Percentiles rank a stretch among this genome's conserved stretches.
phyloP scores from a whole-genome alignment of 2,329 filamentous ascomycete species.

The Botrytis porri region DNA sequence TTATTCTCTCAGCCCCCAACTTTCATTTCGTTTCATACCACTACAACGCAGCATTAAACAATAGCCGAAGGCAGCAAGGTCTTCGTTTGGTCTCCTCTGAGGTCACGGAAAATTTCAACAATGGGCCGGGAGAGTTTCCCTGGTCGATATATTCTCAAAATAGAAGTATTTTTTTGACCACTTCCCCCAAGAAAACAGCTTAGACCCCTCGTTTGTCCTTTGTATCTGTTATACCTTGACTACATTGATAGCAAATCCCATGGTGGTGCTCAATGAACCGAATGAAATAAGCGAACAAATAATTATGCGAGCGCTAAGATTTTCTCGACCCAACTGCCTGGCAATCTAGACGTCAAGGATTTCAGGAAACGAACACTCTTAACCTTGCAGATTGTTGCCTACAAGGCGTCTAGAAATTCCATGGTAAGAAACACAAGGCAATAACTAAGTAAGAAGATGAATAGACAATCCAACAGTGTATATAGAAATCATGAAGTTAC shows the following conservation, averaged over 20 bases:
- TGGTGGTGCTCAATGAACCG: neutral
- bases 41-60: neutral
- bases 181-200: neutral
- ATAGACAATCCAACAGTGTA: neutral
- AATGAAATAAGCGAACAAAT: neutral
- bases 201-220: too few species aligned
- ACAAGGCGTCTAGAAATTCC: neutral
- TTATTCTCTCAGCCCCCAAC: neutral
- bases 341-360: neutral
- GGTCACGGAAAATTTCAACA: neutral
- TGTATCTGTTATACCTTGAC: neutral
- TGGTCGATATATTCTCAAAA: neutral
- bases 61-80: neutral
- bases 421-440: rapidly evolving
- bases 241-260: neutral
- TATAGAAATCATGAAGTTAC: neutral
- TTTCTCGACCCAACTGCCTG: neutral
- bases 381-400: neutral
- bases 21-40: neutral
- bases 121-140: neutral
- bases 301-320: neutral
- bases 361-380: neutral
- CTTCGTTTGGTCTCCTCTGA: neutral
- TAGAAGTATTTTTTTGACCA: neutral
- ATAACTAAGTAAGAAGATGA: neutral